Conservation (phyloP, 768 basidiomycete genomes). For the Rhizopogon roseolus region DNA sequence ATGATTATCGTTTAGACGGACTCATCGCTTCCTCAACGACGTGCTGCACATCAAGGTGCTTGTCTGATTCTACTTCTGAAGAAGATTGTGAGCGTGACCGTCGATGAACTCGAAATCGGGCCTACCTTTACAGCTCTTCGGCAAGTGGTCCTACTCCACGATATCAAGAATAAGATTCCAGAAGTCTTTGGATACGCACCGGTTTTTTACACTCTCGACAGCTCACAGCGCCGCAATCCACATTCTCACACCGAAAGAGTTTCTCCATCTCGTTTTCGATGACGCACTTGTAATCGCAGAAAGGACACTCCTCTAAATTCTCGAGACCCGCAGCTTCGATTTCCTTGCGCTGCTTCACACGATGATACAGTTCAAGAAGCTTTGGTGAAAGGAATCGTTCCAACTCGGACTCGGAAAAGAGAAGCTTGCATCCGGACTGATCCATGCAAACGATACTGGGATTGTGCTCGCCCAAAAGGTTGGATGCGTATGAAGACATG, state of each 20-base stretch:
- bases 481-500: constrained; percentile 63
- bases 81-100: constrained; percentile 2
- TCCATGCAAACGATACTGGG: constrained; percentile 77
- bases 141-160: constrained; percentile 62
- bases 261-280: constrained; percentile 66
- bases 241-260: constrained; percentile 50
- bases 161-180: background rate
- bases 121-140: constrained; percentile 73
- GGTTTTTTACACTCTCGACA: constrained; percentile 76
- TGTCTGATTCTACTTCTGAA: constrained; percentile 72
- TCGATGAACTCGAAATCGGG: background rate
- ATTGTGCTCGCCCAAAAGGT: constrained; percentile 59
- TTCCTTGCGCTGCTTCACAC: constrained; percentile 74
- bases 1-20: constrained; percentile 25
- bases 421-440: constrained; percentile 61
- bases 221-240: constrained; percentile 69
- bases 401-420: constrained; percentile 68
- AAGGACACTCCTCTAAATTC: constrained; percentile 84
- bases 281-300: constrained; percentile 84
- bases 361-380: constrained; percentile 64
- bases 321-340: constrained; percentile 75
- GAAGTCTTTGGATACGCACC: constrained; percentile 34
- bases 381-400: constrained; percentile 61
- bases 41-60: constrained; percentile 69
- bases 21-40: constrained; percentile 93